Evolutionary conservation across 352 stramenopile species (phyloP).

Genomic region (Halophytophthora polymorphica): DNA sequence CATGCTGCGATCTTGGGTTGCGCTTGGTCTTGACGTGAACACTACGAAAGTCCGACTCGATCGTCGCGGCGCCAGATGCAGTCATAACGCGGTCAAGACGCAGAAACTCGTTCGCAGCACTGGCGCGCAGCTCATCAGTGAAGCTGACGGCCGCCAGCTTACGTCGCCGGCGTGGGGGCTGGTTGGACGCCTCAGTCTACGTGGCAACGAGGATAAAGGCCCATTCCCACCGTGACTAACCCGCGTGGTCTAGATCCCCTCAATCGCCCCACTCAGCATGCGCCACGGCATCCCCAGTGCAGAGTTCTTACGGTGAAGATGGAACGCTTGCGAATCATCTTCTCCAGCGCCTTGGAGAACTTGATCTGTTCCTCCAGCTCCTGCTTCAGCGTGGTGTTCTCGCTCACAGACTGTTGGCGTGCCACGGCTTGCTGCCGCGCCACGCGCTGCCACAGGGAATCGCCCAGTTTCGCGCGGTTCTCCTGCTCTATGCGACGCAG

Average conservation of each 20-base stretch:
- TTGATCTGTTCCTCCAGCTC: conserved; percentile 32
- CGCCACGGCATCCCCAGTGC: not conserved
- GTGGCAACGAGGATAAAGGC: not conserved
- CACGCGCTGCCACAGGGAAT: conserved; percentile 35
- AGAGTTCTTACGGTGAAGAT: conserved; percentile 19
- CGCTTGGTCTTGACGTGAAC: conserved; percentile 22
- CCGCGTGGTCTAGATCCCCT: not conserved
- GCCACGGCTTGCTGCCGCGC: conserved; percentile 37
- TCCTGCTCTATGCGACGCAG: conserved; percentile 22
- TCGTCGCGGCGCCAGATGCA: conserved; percentile 3
- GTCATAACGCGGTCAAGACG: conserved; percentile 20
- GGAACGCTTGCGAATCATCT: conserved; percentile 31
- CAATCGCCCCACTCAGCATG: not conserved
- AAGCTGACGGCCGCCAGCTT: conserved; percentile 9
- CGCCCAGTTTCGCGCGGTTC: conserved; percentile 12
- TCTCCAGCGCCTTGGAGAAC: conserved; percentile 33
- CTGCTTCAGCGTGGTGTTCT: conserved; percentile 33
- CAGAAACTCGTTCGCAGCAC: conserved; percentile 14
- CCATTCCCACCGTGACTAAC: too few species aligned
- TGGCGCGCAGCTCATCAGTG: conserved; percentile 23
- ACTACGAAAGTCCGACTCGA: conserved; percentile 22
- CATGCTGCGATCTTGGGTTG: conserved; percentile 1
- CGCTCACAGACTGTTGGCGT: conserved; percentile 24
- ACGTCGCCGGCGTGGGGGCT: not conserved
- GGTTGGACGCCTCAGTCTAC: not conserved